Conservation (phyloP, 192 early-diverging fungal species). For the Entomortierella lignicola region DNA sequence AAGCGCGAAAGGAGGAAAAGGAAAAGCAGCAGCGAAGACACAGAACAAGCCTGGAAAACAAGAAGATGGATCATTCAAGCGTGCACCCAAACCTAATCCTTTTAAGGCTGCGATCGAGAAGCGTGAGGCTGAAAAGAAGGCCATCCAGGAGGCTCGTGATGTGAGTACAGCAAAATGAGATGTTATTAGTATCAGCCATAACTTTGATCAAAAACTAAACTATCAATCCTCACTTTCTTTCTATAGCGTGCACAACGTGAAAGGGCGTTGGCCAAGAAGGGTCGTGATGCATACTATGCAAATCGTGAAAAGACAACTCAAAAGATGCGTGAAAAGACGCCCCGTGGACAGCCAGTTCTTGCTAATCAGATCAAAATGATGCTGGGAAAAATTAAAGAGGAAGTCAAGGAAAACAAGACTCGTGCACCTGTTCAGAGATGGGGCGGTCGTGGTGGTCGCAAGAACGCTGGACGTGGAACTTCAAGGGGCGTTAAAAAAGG, state of each 20-base stretch:
- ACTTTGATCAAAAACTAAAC: no score
- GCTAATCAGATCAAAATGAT: constrained; percentile 56
- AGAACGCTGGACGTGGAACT: constrained; percentile 32
- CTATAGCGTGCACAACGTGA: constrained; percentile 37
- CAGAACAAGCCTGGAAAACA: constrained; percentile 32
- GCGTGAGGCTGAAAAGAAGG: constrained; percentile 54
- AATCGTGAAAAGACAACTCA: constrained; percentile 46
- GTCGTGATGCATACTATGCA: constrained; percentile 49
- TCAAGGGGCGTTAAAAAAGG: constrained; percentile 37
- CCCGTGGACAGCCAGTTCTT: constrained; percentile 40
- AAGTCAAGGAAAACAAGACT: constrained; percentile 45
- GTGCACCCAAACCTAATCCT: constrained; percentile 47
- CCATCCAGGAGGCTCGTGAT: constrained; percentile 47
- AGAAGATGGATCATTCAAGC: constrained; percentile 41
- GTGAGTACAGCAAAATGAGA: constrained; percentile 3
- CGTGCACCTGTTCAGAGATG: constrained; percentile 41
- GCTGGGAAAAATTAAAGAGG: constrained; percentile 52
- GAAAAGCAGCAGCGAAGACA: neutral
- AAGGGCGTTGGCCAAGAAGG: constrained; percentile 47
- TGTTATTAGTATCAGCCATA: neutral
- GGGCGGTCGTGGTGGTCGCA: constrained; percentile 45
- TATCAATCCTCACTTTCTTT: neutral
- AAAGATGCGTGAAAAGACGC: constrained; percentile 39
- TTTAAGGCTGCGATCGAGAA: constrained; percentile 54
- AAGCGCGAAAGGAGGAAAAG: constrained; percentile 33